Evolutionary conservation across 176 grass and related monocot genomes (phyloP), one percentile per base, ranked within the genome.

Genomic region (Eleusine indica): DNA sequence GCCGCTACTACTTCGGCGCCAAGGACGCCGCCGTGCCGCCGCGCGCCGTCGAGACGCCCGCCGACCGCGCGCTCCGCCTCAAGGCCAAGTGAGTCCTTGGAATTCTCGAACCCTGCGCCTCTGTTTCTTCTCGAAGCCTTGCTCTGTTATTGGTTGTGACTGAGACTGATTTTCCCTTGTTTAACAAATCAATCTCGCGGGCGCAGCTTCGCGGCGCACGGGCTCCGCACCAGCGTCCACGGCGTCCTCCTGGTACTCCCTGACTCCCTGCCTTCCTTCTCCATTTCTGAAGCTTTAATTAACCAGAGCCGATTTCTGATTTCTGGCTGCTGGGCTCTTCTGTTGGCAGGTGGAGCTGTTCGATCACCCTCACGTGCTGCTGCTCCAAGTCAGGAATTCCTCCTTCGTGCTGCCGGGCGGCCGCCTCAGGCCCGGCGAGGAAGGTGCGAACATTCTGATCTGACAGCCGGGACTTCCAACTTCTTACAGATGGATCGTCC

Each of bases 371-470:
- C 89, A 92, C 74, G 41, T 92, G 12, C 78, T 91, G 70, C 79
- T 91, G 30, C 83, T 94, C 66, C 92, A 94, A 47, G 85, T 91
- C 74, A 89, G 85, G 70, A 94, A 94, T 75, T 94, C 87, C 21
- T 88, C 68, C 43, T 94, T 90, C 73, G 53, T 77, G 65, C 85
- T 94, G 14, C 92, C 92, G 0, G 87, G 92, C 41, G 92, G 89
- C 51, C 82, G 89, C 43, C 37, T 94, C 18, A 76, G 89, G 58
- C 79, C 70, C 4, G 79, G 85, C 54, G 92, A 94, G 83, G 85
- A 81, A 86, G 89, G 89, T 91, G 70, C 8, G 60, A 0, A 29
- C 22, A 4, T 10, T 1, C 56, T n/a, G 19, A 21, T 58, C 56
- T n/a, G 19, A 21, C n/a, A 4, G 2, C 19, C 21, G 1, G 17